Evolutionary conservation across 2,329 filamentous ascomycete genomes (phyloP).

Genomic region (Hymenoscyphus repandus): DNA sequence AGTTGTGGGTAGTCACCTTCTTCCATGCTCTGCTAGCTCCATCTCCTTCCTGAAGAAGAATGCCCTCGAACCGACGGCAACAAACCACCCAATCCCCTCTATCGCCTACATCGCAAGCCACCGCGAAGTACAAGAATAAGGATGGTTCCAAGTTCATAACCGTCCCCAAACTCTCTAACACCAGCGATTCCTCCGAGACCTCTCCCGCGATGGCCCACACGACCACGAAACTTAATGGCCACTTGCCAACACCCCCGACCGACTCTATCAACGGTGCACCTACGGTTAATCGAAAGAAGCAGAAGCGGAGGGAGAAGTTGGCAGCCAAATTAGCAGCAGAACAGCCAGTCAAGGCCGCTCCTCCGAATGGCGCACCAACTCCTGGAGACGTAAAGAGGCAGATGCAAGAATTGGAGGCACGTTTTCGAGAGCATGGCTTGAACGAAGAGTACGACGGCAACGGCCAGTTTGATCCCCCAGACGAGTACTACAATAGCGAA

Average conservation of each 20-base stretch:
- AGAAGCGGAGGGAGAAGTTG: constrained; percentile 82
- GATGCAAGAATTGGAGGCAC: constrained; percentile 27
- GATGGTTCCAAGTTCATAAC: constrained; percentile 67
- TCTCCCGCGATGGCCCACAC: constrained; percentile 39
- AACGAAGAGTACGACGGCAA: constrained; percentile 25
- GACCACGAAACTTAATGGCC: constrained; percentile 29
- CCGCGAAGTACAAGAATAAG: constrained; percentile 61
- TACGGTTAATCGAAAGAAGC: constrained; percentile 84
- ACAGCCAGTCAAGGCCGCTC: constrained; percentile 15
- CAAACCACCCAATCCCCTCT: constrained; percentile 44
- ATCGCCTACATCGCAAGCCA: constrained; percentile 47
- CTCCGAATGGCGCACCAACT: constrained; percentile 20
- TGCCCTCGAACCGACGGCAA: constrained; percentile 50
- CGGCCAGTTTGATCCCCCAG: constrained; percentile 38
- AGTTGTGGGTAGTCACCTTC: constrained; percentile 20
- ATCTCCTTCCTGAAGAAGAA: constrained; percentile 29
- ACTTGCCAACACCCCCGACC: constrained; percentile 23
- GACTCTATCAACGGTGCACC: constrained; percentile 35
- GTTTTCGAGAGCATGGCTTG: constrained; percentile 25
- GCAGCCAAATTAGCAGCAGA: constrained; percentile 31
- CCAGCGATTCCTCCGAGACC: constrained; percentile 47
- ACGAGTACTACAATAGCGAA: constrained; percentile 53
- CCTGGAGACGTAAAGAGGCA: constrained; percentile 17
- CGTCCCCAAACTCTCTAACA: constrained; percentile 49
- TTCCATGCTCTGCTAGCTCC: constrained; percentile 13